Base-by-base conservation (phyloP, 257 asterid genomes). In the Jaltomata sinuosa region DNA sequence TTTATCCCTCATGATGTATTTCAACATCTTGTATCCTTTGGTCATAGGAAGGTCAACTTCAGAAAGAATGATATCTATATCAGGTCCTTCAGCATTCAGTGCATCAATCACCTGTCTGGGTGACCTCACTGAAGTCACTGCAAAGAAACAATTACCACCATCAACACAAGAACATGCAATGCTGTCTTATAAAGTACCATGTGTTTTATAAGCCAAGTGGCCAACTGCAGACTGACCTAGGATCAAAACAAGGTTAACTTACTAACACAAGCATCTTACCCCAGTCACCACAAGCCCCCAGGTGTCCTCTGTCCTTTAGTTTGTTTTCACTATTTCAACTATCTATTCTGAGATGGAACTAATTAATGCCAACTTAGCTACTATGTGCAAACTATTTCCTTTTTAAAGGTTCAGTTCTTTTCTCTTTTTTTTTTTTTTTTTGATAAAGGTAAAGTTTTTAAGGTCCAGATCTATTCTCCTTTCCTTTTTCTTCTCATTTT, bases 81-180 rank as follows among this genome's bases (percentile, higher is more conserved):
- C 95, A 64, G 97, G 94, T 68, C 96, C 98, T 91, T 91, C 96
- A 1, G 98, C 98, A 84, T 95, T 95, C 86, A 95, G 90, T 68
- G 98, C 98, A 93, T 95, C 97, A 82, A 94, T 90, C 82, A 97
- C 95, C 85, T 96, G 97, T 79, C 98, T 94, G n/a, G 97, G 98
- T 21, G 98, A 94, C 88, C 91, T 93, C 55, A 91, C 99, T 5
- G 90, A 90, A 84, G 94, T 94, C 87, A 93, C 98, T 96, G 95
- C 45, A 89, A 86, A 84, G 76, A 80, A 85, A 84, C 68, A 3
- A 42, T 64, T 54, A 85, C 74, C 52, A 76, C 81, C 27, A 36
- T 67, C 68, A 49, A 74, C 16, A 50, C 77, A 49, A 83, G 80
- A 83, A n/a, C 64, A 54, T 50, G 6, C 18, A 67, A 71, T 65